Evolutionary conservation across 2,329 filamentous ascomycete species (phyloP), one percentile per base, ranked within the genome.

Genomic region (Phialophora macrospora): DNA sequence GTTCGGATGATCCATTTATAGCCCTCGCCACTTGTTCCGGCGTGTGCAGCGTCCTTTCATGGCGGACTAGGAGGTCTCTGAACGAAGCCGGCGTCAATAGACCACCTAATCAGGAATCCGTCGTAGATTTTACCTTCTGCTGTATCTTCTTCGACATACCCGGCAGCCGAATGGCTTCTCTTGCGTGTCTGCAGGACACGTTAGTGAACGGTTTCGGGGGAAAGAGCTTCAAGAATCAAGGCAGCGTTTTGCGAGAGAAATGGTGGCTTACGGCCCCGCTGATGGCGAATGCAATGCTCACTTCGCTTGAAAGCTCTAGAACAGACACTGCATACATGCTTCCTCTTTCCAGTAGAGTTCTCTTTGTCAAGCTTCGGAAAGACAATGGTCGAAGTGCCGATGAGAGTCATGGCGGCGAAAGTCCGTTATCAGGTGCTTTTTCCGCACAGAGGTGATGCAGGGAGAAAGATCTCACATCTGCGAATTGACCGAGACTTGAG

Each of bases 61-160:
- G 75, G 54, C 75, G 72, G 57, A 76, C 75, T 14, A 77, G 73
- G n/a, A 77, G 70, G 63, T 77, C 75, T 68, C 74, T 76, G 46
- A 5, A 38, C 11, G 6, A 20, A 38, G 46, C 34, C 66, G 57
- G 66, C 28, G 54, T 55, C 34, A 44, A 59, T 20, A 48, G 34
- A 46, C n/a, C 17, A 3, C 28, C 54, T 41, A 20, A 51, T 26
- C 48, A 51, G 24, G 20, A 51, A 51, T 44, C 20, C 6, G 26
- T 8, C 4, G 48, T 22, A 6, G 9, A 3, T 5, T 72, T 46
- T 70, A 75, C 74, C 75, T 77, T 63, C 75, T 71, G 55, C 74
- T 75, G 66, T 77, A 77, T 55, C 68, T 72, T 22, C 74, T 68
- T 20, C 74, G 72, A 69, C 75, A 77, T 56, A 75, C 76, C 41